phyloP scores from a whole-genome alignment of 2,329 filamentous ascomycete species.

The Xylariaceae sp. region DNA sequence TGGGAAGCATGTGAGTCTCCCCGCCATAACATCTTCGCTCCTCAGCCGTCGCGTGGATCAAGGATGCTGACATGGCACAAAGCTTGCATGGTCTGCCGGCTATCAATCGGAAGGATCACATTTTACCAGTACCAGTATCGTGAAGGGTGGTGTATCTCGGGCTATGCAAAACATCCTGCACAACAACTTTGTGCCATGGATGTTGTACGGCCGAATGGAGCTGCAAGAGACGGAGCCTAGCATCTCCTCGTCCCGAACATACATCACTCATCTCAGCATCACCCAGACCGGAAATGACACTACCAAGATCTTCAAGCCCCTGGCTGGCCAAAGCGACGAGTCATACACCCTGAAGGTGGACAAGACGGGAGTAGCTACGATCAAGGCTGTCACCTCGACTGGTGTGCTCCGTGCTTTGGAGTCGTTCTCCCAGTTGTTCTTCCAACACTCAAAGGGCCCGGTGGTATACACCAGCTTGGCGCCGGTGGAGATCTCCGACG shows the following conservation, averaged over 20 bases:
- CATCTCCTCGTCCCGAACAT: slow-evolving; percentile 38
- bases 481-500: slow-evolving; percentile 68
- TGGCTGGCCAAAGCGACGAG: slow-evolving; percentile 65
- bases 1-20: slow-evolving; percentile 48
- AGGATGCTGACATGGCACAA: slow-evolving; percentile 16
- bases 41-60: neutral
- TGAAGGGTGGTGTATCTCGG: slow-evolving; percentile 54
- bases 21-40: slow-evolving; percentile 21
- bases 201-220: slow-evolving; percentile 59
- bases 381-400: slow-evolving; percentile 61
- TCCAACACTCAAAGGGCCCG: slow-evolving; percentile 56
- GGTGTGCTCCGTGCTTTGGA: slow-evolving; percentile 72
- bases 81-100: slow-evolving; percentile 47
- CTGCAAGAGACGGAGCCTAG: slow-evolving; percentile 61
- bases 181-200: slow-evolving; percentile 73
- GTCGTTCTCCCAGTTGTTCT: slow-evolving; percentile 78
- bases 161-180: slow-evolving; percentile 62
- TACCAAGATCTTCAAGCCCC: slow-evolving; percentile 53
- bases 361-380: slow-evolving; percentile 53
- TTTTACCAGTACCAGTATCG: slow-evolving; percentile 49
- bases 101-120: slow-evolving; percentile 38
- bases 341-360: slow-evolving; percentile 66
- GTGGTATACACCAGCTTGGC: slow-evolving; percentile 65
- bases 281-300: slow-evolving; percentile 55
- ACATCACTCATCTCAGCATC: slow-evolving; percentile 59